phyloP scores from a whole-genome alignment of 768 basidiomycete genomes.

The Russula griseocarnosa region DNA sequence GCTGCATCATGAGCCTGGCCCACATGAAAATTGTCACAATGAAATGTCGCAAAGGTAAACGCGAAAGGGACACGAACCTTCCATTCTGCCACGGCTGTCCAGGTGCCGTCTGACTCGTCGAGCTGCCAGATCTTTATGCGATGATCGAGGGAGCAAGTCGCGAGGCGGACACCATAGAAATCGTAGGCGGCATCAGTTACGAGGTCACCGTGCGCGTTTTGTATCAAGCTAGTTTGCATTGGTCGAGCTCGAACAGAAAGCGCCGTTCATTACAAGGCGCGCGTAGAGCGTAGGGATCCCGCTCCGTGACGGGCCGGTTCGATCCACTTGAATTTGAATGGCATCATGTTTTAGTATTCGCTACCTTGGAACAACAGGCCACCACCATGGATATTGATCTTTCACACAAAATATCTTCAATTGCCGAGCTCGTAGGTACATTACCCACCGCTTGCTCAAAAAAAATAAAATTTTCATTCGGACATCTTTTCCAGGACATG shows the following conservation, averaged over 20 bases:
- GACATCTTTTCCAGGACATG: constrained; percentile 49
- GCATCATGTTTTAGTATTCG: no score
- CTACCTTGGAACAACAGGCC: neutral
- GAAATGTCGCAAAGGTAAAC: neutral
- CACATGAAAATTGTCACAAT: neutral
- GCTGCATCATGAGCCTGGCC: constrained; percentile 91
- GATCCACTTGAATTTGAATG: no score
- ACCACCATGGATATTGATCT: constrained; percentile 3
- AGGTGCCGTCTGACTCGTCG: constrained; percentile 66
- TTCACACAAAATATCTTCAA: constrained; percentile 19
- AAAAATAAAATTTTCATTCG: no score
- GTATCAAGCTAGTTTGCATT: constrained; percentile 79
- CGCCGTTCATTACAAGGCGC: neutral
- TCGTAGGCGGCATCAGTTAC: constrained; percentile 87
- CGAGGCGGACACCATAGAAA: constrained; percentile 80
- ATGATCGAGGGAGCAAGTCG: constrained; percentile 80
- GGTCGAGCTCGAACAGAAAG: constrained; percentile 36
- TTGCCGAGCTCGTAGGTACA: constrained; percentile 9
- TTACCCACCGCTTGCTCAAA: neutral
- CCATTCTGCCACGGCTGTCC: constrained; percentile 87
- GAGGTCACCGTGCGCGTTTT: constrained; percentile 73
- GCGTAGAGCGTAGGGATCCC: neutral
- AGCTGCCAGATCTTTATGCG: constrained; percentile 85
- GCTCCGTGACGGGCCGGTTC: constrained; percentile 12
- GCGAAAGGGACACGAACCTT: constrained; percentile 51